Evolutionary conservation across 129 eudicot genomes (phyloP).

Genomic region (Calendula officinalis): DNA sequence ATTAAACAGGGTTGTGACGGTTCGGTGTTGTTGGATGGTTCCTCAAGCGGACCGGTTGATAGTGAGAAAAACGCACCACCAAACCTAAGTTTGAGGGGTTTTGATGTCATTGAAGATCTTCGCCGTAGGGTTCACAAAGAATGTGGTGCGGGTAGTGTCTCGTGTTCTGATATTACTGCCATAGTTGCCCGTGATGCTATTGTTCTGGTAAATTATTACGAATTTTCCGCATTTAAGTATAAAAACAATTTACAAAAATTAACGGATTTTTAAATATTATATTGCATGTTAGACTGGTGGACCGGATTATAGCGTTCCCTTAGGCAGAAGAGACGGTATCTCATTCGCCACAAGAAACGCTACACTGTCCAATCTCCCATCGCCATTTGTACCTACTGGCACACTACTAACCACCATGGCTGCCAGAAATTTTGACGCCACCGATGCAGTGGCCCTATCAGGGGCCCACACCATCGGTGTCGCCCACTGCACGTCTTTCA

Average conservation of each 20-base stretch:
- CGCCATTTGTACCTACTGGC: constrained; percentile 45
- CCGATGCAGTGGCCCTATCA: constrained; percentile 65
- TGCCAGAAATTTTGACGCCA: constrained; percentile 41
- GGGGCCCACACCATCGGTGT: constrained; percentile 75
- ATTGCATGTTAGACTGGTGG: constrained; percentile 51
- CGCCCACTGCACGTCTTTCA: constrained; percentile 55
- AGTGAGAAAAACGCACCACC: constrained; percentile 60
- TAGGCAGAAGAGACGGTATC: constrained; percentile 58
- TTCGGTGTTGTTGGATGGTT: constrained; percentile 66
- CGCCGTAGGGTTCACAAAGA: constrained; percentile 41
- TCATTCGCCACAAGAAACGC: constrained; percentile 50
- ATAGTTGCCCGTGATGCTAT: constrained; percentile 68
- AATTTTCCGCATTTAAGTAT: background rate
- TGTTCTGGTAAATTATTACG: constrained; percentile 42
- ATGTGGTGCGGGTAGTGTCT: constrained; percentile 50
- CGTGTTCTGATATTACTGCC: constrained; percentile 64
- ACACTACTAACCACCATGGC: constrained; percentile 38
- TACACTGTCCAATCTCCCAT: constrained; percentile 55
- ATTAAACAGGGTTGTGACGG: constrained; percentile 63
- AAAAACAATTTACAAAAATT: background rate
- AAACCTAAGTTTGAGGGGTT: constrained; percentile 56
- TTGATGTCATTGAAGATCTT: constrained; percentile 50
- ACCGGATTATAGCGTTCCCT: constrained; percentile 51
- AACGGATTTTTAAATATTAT: background rate
- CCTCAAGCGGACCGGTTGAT: constrained; percentile 57